Conservation (phyloP, 2,329 filamentous ascomycete species). For the Raffaelea arxii region DNA sequence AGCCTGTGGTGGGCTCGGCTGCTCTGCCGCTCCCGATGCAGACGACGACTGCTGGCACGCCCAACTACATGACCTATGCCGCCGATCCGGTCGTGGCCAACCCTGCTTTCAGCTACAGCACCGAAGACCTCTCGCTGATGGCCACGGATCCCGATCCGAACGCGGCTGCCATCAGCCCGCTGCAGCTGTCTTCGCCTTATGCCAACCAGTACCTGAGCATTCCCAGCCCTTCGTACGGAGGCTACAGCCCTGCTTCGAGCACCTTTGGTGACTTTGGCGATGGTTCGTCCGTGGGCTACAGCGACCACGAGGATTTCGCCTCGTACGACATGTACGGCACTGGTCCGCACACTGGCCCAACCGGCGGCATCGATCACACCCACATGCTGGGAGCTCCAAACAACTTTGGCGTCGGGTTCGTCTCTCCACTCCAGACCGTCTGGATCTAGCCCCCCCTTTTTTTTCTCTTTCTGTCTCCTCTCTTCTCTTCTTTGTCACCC, state of each 20-base stretch:
- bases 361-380: conserved; percentile 25
- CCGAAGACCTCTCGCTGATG: conserved; percentile 50
- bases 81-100: conserved; percentile 23
- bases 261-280: conserved; percentile 35
- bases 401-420: conserved; percentile 49
- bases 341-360: conserved; percentile 3
- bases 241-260: conserved; percentile 54
- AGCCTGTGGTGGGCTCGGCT: conserved; percentile 14
- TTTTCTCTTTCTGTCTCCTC: conserved; percentile 2
- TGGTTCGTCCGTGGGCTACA: conserved; percentile 46
- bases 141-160: neutral
- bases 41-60: neutral
- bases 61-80: conserved; percentile 33
- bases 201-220: conserved; percentile 49
- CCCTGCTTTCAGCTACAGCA: conserved; percentile 53
- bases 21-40: neutral
- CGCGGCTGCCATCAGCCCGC: conserved; percentile 39
- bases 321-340: conserved; percentile 39
- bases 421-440: conserved; percentile 52
- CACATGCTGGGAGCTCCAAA: conserved; percentile 34
- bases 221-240: conserved; percentile 50
- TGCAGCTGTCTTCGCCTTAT: conserved; percentile 47
- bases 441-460: conserved; percentile 37
- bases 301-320: conserved; percentile 49
- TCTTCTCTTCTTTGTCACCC: conserved; percentile 20